phyloP scores from a whole-genome alignment of 176 grass and related monocot species.

The sorghum (Sorghum bicolor) region Sorghum_bicolor_NCBIv3 NC_012874.2:2239501-2240000 shows the following conservation, averaged over 20 bases:
- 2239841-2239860: constrained; percentile 55
- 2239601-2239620: neutral
- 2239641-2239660: neutral
- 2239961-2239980: constrained; percentile 65
- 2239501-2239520: constrained; percentile 67
- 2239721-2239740: neutral
- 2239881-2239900: constrained; percentile 40
- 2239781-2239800: constrained; percentile 84
- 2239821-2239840: constrained; percentile 95
- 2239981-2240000: neutral
- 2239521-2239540: constrained; percentile 87
- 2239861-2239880: constrained; percentile 32
- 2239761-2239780: constrained; percentile 79
- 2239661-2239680: neutral
- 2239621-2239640: neutral
- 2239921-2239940: constrained; percentile 18
- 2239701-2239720: constrained; percentile 4
- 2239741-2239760: neutral
- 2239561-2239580: neutral
- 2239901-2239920: constrained; percentile 60
- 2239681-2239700: constrained; percentile 9
- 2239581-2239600: neutral
- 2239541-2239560: constrained; percentile 33
- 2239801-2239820: constrained; percentile 93
- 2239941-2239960: constrained; percentile 63